Percentiles rank a stretch among this genome's conserved stretches.
Conservation (phyloP, 139 green algal species). For the Dunaliella primolecta region DNA sequence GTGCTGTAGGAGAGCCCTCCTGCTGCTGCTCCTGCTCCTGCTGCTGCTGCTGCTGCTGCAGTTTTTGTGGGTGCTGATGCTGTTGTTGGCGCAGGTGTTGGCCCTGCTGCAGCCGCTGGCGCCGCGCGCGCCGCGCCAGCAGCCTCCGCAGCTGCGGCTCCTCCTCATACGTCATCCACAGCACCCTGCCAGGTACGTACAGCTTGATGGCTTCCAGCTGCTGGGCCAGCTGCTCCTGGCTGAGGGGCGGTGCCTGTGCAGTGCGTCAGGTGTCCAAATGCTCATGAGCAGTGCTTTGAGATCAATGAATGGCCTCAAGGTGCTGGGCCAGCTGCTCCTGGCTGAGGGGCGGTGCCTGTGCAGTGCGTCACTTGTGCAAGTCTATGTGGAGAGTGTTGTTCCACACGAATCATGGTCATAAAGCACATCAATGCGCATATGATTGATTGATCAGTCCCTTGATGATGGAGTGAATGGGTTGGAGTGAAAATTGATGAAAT, state of each 20-base stretch:
- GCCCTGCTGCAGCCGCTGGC: not conserved
- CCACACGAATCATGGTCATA: no score
- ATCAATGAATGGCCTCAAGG: no score
- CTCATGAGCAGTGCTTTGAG: no score
- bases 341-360: no score
- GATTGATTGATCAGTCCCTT: no score
- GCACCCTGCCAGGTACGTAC: slow-evolving; percentile 12
- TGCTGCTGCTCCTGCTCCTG: not conserved
- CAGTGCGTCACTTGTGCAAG: no score
- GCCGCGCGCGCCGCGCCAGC: not conserved
- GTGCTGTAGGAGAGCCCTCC: not conserved
- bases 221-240: not conserved
- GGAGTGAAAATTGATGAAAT: no score
- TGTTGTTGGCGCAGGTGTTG: not conserved
- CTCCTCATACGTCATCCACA: slow-evolving; percentile 12
- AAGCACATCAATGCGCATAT: no score
- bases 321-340: not conserved
- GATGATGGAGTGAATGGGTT: no score
- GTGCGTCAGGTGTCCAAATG: no score
- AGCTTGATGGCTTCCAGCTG: not conserved
- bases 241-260: not conserved
- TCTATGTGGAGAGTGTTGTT: no score
- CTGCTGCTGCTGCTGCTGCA: not conserved
- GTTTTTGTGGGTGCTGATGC: no score
- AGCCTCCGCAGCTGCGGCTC: not conserved